Evolutionary conservation across 345 rosid genomes (phyloP).

Genomic region (Bretschneidera sinensis): DNA sequence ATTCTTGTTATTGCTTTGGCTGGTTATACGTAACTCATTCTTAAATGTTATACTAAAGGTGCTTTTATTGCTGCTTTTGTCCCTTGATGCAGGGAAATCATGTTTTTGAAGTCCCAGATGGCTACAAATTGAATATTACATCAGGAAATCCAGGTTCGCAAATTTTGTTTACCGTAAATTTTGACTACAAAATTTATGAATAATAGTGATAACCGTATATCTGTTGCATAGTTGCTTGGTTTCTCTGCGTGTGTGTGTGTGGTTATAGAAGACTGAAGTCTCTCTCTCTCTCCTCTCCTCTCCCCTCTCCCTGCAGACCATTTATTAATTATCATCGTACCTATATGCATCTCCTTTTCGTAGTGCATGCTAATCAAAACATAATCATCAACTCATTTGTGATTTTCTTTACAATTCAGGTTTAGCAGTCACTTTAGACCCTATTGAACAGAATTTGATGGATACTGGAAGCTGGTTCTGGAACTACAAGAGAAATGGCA

Average conservation of each 20-base stretch:
- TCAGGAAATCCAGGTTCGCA: constrained; percentile 54
- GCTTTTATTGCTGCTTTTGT: background rate
- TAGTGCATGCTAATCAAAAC: no score
- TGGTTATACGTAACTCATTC: background rate
- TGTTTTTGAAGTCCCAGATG: constrained; percentile 81
- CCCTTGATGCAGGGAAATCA: constrained; percentile 61
- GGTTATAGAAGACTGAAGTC: no score
- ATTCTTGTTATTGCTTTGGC: background rate
- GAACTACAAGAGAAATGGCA: constrained; percentile 58
- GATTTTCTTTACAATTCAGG: constrained; percentile 32
- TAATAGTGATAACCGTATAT: no score
- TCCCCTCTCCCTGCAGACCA: background rate
- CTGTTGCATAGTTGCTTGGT: no score
- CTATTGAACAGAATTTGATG: constrained; percentile 38
- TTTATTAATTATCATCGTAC: background rate
- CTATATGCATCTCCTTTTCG: no score
- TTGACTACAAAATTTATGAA: no score
- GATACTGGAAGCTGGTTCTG: constrained; percentile 90
- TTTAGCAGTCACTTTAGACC: constrained; percentile 44
- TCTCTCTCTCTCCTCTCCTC: no score
- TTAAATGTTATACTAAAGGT: no score
- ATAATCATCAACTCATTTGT: background rate
- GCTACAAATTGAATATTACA: constrained; percentile 61
- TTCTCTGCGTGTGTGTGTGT: no score
- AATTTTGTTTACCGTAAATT: background rate